These are phyloP conservation scores for Erucastrum elatum DNA, from an alignment of 345 rosid species.

Conservation along the genomic window DNA sequence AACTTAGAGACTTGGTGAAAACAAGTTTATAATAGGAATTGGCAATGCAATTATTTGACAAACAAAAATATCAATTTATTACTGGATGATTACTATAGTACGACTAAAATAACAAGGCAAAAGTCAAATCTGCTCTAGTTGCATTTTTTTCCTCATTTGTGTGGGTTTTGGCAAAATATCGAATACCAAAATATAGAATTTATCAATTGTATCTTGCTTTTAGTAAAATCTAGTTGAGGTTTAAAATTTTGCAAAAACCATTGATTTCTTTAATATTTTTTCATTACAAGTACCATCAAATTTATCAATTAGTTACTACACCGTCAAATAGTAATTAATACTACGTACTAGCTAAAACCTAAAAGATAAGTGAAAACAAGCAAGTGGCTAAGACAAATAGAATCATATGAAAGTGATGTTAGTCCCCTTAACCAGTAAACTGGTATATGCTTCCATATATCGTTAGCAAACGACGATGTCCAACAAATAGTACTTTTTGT, in stretches of 20 bases:
- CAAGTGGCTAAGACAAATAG: conserved; percentile 4
- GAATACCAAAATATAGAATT: conserved; percentile 48
- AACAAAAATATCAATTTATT: not conserved
- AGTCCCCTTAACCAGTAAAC: not conserved
- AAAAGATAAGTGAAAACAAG: not conserved
- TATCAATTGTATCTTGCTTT: conserved; percentile 43
- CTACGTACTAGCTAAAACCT: not conserved
- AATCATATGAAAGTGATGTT: conserved; percentile 1
- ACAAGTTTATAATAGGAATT: not conserved
- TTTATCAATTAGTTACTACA: conserved; percentile 12
- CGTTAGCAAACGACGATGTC: not conserved
- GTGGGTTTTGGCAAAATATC: conserved; percentile 46
- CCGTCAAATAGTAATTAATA: conserved; percentile 11
- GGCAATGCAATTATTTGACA: not conserved
- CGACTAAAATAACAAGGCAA: conserved; percentile 18
- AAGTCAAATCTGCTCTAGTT: conserved; percentile 40
- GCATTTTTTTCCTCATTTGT: conserved; percentile 21
- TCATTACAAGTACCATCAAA: conserved; percentile 15
- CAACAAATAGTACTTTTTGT: not conserved
- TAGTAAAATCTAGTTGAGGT: conserved; percentile 15
- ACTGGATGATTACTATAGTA: too few species aligned
- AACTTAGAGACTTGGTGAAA: too few species aligned
- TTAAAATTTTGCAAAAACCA: not conserved
- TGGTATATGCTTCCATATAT: not conserved
- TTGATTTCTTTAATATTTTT: conserved; percentile 1